A percentile compares a stretch with the other conserved stretches of the same genome.
Conservation (phyloP, 192 early-diverging fungal species). For the Coemansia sp. region DNA sequence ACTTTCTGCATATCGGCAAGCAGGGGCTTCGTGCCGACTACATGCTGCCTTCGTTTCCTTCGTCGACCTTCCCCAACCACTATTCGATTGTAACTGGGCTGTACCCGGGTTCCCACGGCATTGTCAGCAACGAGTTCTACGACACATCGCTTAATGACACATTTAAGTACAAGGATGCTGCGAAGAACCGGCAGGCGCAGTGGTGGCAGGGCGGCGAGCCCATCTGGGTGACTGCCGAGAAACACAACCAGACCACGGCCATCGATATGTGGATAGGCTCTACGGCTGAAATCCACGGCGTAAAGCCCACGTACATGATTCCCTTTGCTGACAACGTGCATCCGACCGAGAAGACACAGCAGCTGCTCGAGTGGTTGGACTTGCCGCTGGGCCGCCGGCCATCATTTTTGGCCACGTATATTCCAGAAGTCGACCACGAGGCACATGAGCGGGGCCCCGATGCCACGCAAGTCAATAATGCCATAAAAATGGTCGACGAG, state of each 20-base stretch:
- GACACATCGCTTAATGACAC: slow-evolving; percentile 67
- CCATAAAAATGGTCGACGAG: slow-evolving; percentile 56
- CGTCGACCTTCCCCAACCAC: slow-evolving; percentile 91
- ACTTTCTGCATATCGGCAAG: slow-evolving; percentile 27
- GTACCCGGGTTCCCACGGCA: slow-evolving; percentile 89
- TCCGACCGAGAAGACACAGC: slow-evolving; percentile 58
- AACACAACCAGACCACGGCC: slow-evolving; percentile 64
- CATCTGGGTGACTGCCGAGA: slow-evolving; percentile 86
- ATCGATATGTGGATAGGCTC: slow-evolving; percentile 92
- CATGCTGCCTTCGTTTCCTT: slow-evolving; percentile 53
- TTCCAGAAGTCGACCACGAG: slow-evolving; percentile 74
- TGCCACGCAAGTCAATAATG: slow-evolving; percentile 58
- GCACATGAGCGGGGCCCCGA: slow-evolving; percentile 77
- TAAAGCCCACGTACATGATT: slow-evolving; percentile 64
- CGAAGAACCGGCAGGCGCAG: slow-evolving; percentile 58
- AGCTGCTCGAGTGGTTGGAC: slow-evolving; percentile 76
- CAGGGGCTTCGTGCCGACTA: slow-evolving; percentile 50
- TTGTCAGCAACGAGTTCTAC: slow-evolving; percentile 81
- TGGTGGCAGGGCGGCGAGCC: slow-evolving; percentile 90
- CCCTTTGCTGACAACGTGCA: slow-evolving; percentile 53
- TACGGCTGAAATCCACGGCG: slow-evolving; percentile 55
- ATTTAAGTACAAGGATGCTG: slow-evolving; percentile 74
- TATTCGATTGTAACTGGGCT: slow-evolving; percentile 89
- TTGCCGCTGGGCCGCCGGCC: slow-evolving; percentile 66
- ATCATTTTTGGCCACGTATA: slow-evolving; percentile 71